Conservation (phyloP, 2,329 filamentous ascomycete genomes). For the Thelonectria rubi region DNA sequence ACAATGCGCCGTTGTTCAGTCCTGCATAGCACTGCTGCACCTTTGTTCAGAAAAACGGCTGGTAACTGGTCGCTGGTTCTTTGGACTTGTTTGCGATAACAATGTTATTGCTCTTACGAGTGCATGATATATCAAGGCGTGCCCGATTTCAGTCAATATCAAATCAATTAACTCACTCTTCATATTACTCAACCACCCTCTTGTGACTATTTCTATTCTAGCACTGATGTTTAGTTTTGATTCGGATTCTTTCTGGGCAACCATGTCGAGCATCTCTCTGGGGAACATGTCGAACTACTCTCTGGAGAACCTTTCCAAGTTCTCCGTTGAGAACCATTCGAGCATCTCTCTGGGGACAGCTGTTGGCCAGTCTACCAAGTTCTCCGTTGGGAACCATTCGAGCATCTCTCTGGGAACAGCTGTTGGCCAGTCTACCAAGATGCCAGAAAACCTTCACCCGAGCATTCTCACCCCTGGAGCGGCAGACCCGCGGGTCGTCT, state of each 20-base stretch:
- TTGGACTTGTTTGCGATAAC: background rate
- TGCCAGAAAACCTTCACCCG: background rate
- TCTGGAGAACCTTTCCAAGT: no score
- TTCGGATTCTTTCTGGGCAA: background rate
- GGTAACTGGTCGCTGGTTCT: background rate
- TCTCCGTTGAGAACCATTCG: background rate
- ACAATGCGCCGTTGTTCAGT: background rate
- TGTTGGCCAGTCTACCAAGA: background rate
- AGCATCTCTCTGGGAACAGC: background rate
- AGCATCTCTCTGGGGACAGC: background rate
- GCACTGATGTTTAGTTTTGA: background rate
- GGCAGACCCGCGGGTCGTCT: background rate
- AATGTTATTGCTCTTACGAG: constrained; percentile 5
- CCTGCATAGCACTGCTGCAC: background rate
- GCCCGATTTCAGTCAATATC: background rate
- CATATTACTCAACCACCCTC: background rate
- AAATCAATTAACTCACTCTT: background rate
- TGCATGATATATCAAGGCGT: background rate
- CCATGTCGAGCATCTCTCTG: background rate
- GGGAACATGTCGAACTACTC: background rate
- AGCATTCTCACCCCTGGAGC: background rate
- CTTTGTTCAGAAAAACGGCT: background rate
- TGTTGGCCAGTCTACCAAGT: background rate
- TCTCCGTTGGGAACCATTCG: no score
- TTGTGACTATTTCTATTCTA: background rate